Conservation (phyloP, 192 early-diverging fungal species). For the Rhizophagus clarus region DNA sequence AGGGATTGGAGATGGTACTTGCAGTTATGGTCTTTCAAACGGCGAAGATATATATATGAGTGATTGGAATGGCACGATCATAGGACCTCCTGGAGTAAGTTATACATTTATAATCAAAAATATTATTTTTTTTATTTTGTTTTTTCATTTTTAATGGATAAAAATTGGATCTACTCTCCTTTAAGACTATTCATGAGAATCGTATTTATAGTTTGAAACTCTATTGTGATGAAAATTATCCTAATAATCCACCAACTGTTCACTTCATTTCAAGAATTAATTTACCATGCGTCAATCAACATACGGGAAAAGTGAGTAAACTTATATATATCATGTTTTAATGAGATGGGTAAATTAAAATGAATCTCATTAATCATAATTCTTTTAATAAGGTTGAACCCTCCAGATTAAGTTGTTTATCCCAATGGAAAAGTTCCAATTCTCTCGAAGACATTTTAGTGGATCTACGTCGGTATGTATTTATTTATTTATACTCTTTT, state of each 20-base stretch:
- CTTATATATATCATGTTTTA: too few relatives aligned
- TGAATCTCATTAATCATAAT: not conserved
- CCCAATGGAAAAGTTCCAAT: slow-evolving; percentile 80
- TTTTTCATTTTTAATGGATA: slow-evolving; percentile 4
- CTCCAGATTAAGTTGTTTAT: slow-evolving; percentile 68
- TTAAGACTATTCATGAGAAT: slow-evolving; percentile 92
- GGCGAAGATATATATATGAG: slow-evolving; percentile 79
- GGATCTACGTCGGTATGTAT: slow-evolving; percentile 74
- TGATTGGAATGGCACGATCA: slow-evolving; percentile 94
- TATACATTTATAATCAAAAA: not conserved
- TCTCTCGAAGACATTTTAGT: slow-evolving; percentile 80
- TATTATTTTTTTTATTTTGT: not conserved
- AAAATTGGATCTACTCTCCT: not conserved
- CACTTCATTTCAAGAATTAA: slow-evolving; percentile 84
- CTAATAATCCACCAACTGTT: slow-evolving; percentile 77
- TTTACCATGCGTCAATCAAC: slow-evolving; percentile 82
- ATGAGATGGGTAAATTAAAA: not conserved
- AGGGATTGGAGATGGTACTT: slow-evolving; percentile 90
- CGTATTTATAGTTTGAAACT: slow-evolving; percentile 90
- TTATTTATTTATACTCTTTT: not conserved
- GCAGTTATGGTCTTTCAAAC: slow-evolving; percentile 90
- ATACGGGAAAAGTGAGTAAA: slow-evolving; percentile 68
- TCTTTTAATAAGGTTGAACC: slow-evolving; percentile 61
- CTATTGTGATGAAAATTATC: slow-evolving; percentile 84
- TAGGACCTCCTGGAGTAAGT: slow-evolving; percentile 80